These are phyloP conservation scores for Colletotrichum lupini DNA, from an alignment of 2,329 filamentous ascomycete genomes.

Conservation along the genomic window DNA sequence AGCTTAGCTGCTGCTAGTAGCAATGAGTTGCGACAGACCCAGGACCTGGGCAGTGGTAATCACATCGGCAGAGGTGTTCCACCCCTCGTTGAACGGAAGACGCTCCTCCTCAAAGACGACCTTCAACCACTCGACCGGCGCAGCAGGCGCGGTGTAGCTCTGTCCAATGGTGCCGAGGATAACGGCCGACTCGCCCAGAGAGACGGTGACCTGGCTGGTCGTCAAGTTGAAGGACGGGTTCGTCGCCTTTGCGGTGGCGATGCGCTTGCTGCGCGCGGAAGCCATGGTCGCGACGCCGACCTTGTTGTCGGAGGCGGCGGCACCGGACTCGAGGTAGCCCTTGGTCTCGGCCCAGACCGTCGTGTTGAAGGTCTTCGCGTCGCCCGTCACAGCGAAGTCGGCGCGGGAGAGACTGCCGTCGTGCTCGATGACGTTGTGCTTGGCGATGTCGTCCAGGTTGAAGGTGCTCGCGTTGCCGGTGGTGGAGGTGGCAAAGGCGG, in stretches of 20 bases:
- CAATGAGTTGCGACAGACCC: slow-evolving; percentile 23
- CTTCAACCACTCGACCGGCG: slow-evolving; percentile 26
- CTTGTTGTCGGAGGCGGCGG: slow-evolving; percentile 31
- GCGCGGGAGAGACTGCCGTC: slow-evolving; percentile 44
- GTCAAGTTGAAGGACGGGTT: slow-evolving; percentile 26
- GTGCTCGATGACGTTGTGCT: slow-evolving; percentile 43
- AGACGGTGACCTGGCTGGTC: slow-evolving; percentile 38
- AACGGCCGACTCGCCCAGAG: slow-evolving; percentile 37
- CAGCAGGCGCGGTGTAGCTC: slow-evolving; percentile 26
- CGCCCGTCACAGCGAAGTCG: slow-evolving; percentile 42
- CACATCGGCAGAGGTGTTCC: neutral
- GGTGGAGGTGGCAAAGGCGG: slow-evolving; percentile 39
- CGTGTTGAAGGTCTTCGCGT: slow-evolving; percentile 44
- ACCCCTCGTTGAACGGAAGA: slow-evolving; percentile 29
- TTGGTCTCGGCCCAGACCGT: slow-evolving; percentile 40
- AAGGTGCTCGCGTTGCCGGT: slow-evolving; percentile 34
- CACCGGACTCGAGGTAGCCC: slow-evolving; percentile 24
- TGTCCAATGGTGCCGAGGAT: slow-evolving; percentile 37
- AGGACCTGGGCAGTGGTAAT: slow-evolving; percentile 27
- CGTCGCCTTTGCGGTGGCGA: slow-evolving; percentile 38
- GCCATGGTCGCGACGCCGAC: slow-evolving; percentile 43
- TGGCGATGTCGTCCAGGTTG: slow-evolving; percentile 35
- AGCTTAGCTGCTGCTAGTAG: slow-evolving; percentile 12
- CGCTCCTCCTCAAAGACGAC: slow-evolving; percentile 31
- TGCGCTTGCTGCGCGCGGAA: slow-evolving; percentile 40